Base-by-base conservation (phyloP, 768 basidiomycete genomes). In the Trametes villosa region DNA sequence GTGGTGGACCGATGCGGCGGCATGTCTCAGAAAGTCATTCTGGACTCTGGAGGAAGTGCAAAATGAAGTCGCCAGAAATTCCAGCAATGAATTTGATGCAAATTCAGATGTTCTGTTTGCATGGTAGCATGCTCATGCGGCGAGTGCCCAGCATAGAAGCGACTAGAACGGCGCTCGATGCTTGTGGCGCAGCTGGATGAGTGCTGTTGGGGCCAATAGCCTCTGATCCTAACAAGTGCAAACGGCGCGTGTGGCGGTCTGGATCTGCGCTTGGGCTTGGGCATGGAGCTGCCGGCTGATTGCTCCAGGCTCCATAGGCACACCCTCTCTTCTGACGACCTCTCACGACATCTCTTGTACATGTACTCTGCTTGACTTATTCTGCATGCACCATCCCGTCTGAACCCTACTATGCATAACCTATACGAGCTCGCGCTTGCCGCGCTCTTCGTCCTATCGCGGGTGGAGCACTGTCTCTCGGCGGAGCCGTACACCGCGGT, bases 151-250 rank as follows among this genome's bases (percentile, higher is more conserved):
- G n/a, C n/a, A n/a, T n/a, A n/a, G n/a, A n/a, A n/a, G n/a, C n/a
- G n/a, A n/a, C n/a, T n/a, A n/a, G n/a, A n/a, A n/a, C n/a, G n/a
- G n/a, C n/a, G n/a, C 4, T 38, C 4, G 15, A 38, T 17, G 18
- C 18, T 17, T 38, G 15, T 38, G 36, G 36, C 13, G 46, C 29
- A 15, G 29, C 53, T 42, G 56, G 56, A 57, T 11, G 56, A 57
- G 56, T 30, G 47, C 9, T 31, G 60, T 61, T 55, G 53, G 56
- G 48, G 63, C 34, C 60, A 51, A 58, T 46, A 40, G 63, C 66
- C 47, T 63, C 9, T 31, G 62, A 63, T 62, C 60, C 62, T 63
- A 65, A 66, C 67, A 66, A 24, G 62, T 27, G 53, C 65, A 68
- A 68, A 68, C 47, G 34, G 53, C 17, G 60, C 33, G 11, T 42